A percentile compares a stretch with the other conserved stretches of the same genome.
Evolutionary conservation across 768 basidiomycete species (phyloP).

Genomic region (Phaffia tasmanica): DNA sequence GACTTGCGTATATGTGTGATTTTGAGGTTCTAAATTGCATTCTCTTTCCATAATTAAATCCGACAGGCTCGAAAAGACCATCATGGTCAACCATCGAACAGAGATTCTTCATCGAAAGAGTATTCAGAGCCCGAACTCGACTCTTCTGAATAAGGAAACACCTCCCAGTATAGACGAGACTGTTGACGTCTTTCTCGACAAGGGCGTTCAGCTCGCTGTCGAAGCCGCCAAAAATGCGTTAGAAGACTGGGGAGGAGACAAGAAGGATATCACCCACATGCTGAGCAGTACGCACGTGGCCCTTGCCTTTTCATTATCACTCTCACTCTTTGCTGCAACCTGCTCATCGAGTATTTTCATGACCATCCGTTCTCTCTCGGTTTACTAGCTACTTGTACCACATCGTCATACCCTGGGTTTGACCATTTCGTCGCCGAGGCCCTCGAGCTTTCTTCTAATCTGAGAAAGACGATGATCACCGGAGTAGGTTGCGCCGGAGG

Average conservation of each 20-base stretch:
- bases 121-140: not conserved
- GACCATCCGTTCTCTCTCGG: not conserved
- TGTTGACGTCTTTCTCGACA: not conserved
- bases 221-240: not conserved
- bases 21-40: not conserved
- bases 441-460: not conserved
- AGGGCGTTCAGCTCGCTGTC: not conserved
- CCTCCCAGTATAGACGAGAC: not conserved
- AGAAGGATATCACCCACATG: not conserved
- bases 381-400: slow-evolving; percentile 1
- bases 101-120: not conserved
- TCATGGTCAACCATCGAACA: not conserved
- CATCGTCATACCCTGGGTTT: slow-evolving; percentile 3
- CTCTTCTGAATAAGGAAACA: not conserved
- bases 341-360: not conserved
- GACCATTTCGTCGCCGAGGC: slow-evolving; percentile 2
- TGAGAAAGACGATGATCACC: slow-evolving; percentile 1
- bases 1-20: not conserved
- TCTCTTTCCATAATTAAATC: not conserved
- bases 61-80: not conserved
- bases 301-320: not conserved
- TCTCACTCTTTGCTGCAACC: not conserved
- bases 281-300: not conserved
- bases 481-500: slow-evolving; percentile 6
- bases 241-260: not conserved